Evolutionary conservation across 768 basidiomycete species (phyloP).

Genomic region (Dacryopinax spathularia): DNA sequence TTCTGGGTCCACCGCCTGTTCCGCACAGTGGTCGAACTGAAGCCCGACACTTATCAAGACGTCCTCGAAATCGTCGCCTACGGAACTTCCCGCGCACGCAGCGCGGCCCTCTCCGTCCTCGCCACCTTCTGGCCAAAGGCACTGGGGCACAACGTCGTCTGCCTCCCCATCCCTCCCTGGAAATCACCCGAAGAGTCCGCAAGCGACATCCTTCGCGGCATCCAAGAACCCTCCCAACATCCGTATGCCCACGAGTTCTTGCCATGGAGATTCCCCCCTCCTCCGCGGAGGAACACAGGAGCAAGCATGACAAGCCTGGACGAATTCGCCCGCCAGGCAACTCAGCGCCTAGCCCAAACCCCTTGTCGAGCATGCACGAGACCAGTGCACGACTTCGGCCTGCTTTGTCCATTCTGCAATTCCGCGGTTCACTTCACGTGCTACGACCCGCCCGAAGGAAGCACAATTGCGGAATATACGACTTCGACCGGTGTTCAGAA

Average conservation of each 20-base stretch:
- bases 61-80: constrained; percentile 58
- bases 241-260: constrained; percentile 49
- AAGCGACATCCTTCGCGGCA: constrained; percentile 7
- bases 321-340: constrained; percentile 23
- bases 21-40: constrained; percentile 37
- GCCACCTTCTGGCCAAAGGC: constrained; percentile 52
- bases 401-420: constrained; percentile 57
- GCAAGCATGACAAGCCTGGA: constrained; percentile 8
- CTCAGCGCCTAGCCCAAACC: constrained; percentile 13
- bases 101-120: constrained; percentile 42
- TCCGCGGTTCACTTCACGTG: constrained; percentile 64
- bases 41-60: constrained; percentile 57
- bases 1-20: constrained; percentile 41
- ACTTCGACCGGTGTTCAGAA: constrained; percentile 37
- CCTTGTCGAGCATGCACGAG: constrained; percentile 44
- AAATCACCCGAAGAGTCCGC: constrained; percentile 22
- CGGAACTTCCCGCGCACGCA: constrained; percentile 40
- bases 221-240: constrained; percentile 19
- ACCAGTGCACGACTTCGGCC: constrained; percentile 48
- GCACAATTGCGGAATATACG: constrained; percentile 40
- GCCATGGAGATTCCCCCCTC: constrained; percentile 45
- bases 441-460: constrained; percentile 57
- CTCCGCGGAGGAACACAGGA: constrained; percentile 14
- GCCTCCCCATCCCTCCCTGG: constrained; percentile 35
- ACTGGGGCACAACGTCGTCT: constrained; percentile 51